Conservation (phyloP, 257 asterid genomes). For the Primulina huaijiensis region DNA sequence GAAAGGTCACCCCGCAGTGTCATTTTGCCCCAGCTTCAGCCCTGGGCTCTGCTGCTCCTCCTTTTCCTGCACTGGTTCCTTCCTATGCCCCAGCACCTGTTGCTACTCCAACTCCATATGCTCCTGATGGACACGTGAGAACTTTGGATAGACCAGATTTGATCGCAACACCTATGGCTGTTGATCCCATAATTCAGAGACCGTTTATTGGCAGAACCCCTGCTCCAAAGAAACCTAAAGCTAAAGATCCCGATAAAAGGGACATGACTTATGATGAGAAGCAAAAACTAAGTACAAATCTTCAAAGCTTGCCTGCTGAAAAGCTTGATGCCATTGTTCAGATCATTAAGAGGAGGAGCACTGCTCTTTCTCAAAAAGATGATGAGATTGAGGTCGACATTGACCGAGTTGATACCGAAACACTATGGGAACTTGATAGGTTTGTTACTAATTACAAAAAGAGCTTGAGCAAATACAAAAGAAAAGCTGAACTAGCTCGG, state of each 20-base stretch:
- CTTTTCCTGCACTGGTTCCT: slow-evolving; percentile 19
- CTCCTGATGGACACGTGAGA: slow-evolving; percentile 36
- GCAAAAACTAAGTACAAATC: slow-evolving; percentile 84
- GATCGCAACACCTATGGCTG: slow-evolving; percentile 34
- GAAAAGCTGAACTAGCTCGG: slow-evolving; percentile 83
- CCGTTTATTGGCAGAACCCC: slow-evolving; percentile 64
- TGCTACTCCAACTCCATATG: slow-evolving; percentile 32
- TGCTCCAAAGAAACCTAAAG: slow-evolving; percentile 87
- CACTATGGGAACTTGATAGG: slow-evolving; percentile 98
- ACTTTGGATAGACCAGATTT: slow-evolving; percentile 50
- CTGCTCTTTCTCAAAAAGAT: slow-evolving; percentile 68
- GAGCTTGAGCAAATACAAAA: slow-evolving; percentile 85
- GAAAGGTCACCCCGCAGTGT: slow-evolving; percentile 45
- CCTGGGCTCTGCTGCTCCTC: slow-evolving; percentile 25
- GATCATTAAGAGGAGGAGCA: slow-evolving; percentile 81
- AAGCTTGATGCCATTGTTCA: slow-evolving; percentile 90
- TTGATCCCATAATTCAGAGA: slow-evolving; percentile 45
- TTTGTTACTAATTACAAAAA: slow-evolving; percentile 89
- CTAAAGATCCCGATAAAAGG: slow-evolving; percentile 84
- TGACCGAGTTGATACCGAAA: slow-evolving; percentile 86
- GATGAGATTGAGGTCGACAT: slow-evolving; percentile 97
- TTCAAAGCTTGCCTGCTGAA: slow-evolving; percentile 79
- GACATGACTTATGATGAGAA: slow-evolving; percentile 96
- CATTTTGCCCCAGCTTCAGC: slow-evolving; percentile 34
- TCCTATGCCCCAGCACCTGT: slow-evolving; percentile 13